Evolutionary conservation across 345 rosid species (phyloP), one percentile per base, ranked within the genome.

Genomic region (Nephelium lappaceum): DNA sequence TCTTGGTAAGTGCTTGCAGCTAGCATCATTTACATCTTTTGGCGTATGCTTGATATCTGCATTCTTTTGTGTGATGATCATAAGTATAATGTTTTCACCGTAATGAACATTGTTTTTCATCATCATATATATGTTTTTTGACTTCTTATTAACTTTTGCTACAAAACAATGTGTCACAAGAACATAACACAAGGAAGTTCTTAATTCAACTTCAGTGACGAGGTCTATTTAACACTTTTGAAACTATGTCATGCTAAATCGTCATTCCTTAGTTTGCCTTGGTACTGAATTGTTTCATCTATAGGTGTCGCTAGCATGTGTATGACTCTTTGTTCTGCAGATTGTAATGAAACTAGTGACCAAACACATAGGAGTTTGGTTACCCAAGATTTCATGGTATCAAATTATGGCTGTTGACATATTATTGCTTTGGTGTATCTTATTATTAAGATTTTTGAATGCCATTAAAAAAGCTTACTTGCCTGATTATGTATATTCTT

Each of bases 1-100:
- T 86, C 93, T 55, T 94, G 96, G 96, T 92, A 88, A 71, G 47
- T 66, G 21, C 39, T 42, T 74, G 45, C 47, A 15, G 23, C 74
- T 57, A 69, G 61, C 51, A 23, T 39, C 63, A 27, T 65, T 11
- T 8, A 0, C 41, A 38, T 57, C 16, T 49, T n/a, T 25, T 68
- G 58, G 62, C 65, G 10, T 8, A 27, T 55, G 23, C 27, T 42
- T 9, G 11, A 23, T 23, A 23, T 11, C 67, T n/a, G 18, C 8
- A 2, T 21, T 43, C 11, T 42, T 77, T 58, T 31, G 14, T 72
- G 25, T 53, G 23, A 55, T 51, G 5, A 42, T 31, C 43, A 24
- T 78, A n/a, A 45, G 18, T 25, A 19, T 47, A 10, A n/a, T 73
- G 41, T 57, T 41, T 60, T 3, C 10, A 11, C 31, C n/a, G 55